Conservation (phyloP, 805 yeast species). For the Zygotorulaspora sp. region DNA sequence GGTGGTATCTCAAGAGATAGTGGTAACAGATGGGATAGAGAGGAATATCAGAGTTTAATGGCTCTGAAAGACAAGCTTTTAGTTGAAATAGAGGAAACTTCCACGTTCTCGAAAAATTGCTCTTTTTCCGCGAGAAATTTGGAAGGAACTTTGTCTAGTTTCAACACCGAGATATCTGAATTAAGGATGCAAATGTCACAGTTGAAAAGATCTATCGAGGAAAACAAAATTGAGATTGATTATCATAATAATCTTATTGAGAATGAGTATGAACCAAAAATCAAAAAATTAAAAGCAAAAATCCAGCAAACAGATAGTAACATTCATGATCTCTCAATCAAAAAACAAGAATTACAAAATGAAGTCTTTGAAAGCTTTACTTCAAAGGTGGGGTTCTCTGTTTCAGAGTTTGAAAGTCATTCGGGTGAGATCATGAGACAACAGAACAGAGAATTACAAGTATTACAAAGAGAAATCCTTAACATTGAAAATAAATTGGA, state of each 20-base stretch:
- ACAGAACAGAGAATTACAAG: constrained; percentile 57
- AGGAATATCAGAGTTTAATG: constrained; percentile 52
- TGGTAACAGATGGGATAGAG: constrained; percentile 65
- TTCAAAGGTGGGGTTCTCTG: constrained; percentile 46
- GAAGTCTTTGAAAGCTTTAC: constrained; percentile 54
- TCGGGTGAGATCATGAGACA: constrained; percentile 57
- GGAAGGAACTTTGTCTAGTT: constrained; percentile 48
- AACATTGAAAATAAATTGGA: constrained; percentile 55
- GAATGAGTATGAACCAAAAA: constrained; percentile 30
- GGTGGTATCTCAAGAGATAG: constrained; percentile 66
- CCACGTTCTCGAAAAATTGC: constrained; percentile 43
- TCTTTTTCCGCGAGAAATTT: constrained; percentile 53
- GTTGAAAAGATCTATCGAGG: constrained; percentile 42
- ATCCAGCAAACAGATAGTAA: constrained; percentile 21
- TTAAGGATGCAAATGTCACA: constrained; percentile 44
- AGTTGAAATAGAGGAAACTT: constrained; percentile 41
- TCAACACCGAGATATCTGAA: constrained; percentile 44
- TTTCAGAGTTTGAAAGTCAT: constrained; percentile 64
- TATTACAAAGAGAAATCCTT: constrained; percentile 56
- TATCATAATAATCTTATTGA: constrained; percentile 40
- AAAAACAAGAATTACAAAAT: constrained; percentile 39
- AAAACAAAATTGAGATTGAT: constrained; percentile 46
- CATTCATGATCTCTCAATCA: constrained; percentile 27
- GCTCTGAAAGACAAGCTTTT: constrained; percentile 48
- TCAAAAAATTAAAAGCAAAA: constrained; percentile 24